A percentile compares a stretch with the other conserved stretches of the same genome.
These are phyloP conservation scores for Magnaporthiopsis rhizophila DNA, from an alignment of 2,329 filamentous ascomycete species.

Conservation along the genomic window DNA sequence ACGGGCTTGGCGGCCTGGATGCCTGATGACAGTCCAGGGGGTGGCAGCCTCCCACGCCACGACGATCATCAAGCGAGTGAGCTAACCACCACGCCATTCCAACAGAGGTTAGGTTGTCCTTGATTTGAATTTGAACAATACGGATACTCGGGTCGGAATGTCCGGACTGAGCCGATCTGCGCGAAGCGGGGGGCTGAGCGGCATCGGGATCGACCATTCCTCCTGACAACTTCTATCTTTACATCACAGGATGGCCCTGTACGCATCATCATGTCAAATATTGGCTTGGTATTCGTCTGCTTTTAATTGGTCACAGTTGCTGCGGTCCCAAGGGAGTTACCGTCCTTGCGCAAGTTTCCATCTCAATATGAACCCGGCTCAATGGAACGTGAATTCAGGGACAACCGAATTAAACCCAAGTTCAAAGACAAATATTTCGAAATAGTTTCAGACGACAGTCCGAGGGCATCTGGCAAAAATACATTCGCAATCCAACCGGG, in stretches of 20 bases:
- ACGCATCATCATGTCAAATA: background rate
- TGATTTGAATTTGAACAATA: background rate
- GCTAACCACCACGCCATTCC: background rate
- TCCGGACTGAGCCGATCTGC: background rate
- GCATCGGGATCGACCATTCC: background rate
- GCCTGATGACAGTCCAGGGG: background rate
- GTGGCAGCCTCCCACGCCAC: background rate
- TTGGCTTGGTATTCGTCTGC: background rate
- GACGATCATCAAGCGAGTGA: background rate
- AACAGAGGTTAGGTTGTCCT: too few relatives aligned
- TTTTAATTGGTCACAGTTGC: too few relatives aligned
- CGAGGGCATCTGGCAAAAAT: background rate
- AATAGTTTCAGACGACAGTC: too few relatives aligned
- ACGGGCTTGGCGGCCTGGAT: background rate
- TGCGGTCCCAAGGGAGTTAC: too few relatives aligned
- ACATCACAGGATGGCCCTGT: background rate
- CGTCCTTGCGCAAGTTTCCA: too few relatives aligned
- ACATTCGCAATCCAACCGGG: background rate
- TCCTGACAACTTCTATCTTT: too few relatives aligned
- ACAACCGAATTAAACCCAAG: too few relatives aligned
- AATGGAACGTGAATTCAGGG: too few relatives aligned
- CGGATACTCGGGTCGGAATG: background rate
- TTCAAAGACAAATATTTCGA: too few relatives aligned
- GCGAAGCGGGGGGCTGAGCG: background rate
- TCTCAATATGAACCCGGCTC: too few relatives aligned